Percentiles rank a stretch among this genome's conserved stretches.
These are phyloP conservation scores for Colletotrichum gloeosporioides DNA, from an alignment of 2,329 filamentous ascomycete species.

Conservation along the genomic window DNA sequence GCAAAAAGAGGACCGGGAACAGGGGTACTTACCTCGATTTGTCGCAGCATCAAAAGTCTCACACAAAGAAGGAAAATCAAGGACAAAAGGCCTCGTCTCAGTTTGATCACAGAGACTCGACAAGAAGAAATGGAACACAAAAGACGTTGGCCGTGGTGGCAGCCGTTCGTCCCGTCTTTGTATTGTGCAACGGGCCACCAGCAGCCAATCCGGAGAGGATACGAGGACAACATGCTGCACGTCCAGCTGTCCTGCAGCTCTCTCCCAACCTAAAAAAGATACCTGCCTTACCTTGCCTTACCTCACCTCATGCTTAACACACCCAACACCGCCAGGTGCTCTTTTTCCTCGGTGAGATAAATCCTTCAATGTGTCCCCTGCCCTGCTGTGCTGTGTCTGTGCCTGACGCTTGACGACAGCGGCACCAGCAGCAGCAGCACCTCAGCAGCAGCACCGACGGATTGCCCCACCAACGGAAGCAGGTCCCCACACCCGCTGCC, in stretches of 20 bases:
- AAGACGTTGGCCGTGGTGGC: neutral
- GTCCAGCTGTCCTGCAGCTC: slow-evolving; percentile 15
- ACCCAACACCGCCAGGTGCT: neutral
- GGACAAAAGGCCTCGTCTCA: neutral
- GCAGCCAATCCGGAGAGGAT: neutral
- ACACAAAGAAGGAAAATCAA: neutral
- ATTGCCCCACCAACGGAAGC: neutral
- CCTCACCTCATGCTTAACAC: neutral
- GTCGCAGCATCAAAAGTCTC: neutral
- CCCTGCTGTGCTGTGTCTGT: neutral
- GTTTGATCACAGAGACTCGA: neutral
- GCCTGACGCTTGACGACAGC: neutral
- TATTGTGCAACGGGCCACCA: neutral
- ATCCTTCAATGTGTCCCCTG: neutral
- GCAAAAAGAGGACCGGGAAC: neutral
- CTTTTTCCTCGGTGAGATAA: neutral
- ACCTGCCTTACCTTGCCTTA: neutral
- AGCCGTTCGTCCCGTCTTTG: slow-evolving; percentile 5
- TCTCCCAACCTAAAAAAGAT: neutral
- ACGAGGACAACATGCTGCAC: slow-evolving; percentile 4
- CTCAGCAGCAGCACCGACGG: neutral
- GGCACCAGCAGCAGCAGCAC: neutral
- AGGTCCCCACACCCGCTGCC: neutral
- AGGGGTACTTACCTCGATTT: neutral
- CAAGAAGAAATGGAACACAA: neutral